phyloP scores from a whole-genome alignment of 73 alveolate genomes.

The Tetrahymena thermophila region DNA sequence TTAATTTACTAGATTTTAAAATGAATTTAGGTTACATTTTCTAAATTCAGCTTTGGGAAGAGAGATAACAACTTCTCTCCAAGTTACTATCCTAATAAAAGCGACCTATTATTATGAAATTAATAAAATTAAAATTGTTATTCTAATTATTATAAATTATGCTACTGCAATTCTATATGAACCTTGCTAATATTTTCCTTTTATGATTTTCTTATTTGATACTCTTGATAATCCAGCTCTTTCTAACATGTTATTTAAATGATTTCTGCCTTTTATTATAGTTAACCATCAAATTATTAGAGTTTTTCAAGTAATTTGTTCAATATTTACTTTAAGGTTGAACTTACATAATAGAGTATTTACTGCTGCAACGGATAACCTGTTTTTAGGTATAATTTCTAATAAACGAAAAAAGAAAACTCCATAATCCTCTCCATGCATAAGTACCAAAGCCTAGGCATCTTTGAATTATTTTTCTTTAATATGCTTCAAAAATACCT shows the following conservation, averaged over 20 bases:
- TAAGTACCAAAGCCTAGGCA: background rate
- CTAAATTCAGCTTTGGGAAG: background rate
- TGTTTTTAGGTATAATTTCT: background rate
- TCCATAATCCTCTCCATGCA: background rate
- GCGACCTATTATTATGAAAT: background rate
- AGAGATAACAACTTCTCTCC: background rate
- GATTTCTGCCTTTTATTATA: background rate
- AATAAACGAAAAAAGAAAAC: background rate
- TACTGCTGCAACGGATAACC: background rate
- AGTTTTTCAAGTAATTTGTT: background rate
- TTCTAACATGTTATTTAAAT: background rate
- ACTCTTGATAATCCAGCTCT: background rate
- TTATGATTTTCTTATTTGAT: background rate
- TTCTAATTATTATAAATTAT: background rate
- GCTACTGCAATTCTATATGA: background rate
- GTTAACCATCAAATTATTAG: background rate
- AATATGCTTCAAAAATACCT: background rate
- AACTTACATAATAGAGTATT: background rate
- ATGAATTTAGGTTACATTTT: background rate
- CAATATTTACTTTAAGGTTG: background rate
- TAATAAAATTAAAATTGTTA: background rate
- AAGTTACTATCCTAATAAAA: background rate
- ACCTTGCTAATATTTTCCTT: background rate
- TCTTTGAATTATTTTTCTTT: background rate
- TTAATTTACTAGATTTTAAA: background rate